phyloP scores from a whole-genome alignment of 2,329 filamentous ascomycete species.

The Calonectria hongkongensis region DNA sequence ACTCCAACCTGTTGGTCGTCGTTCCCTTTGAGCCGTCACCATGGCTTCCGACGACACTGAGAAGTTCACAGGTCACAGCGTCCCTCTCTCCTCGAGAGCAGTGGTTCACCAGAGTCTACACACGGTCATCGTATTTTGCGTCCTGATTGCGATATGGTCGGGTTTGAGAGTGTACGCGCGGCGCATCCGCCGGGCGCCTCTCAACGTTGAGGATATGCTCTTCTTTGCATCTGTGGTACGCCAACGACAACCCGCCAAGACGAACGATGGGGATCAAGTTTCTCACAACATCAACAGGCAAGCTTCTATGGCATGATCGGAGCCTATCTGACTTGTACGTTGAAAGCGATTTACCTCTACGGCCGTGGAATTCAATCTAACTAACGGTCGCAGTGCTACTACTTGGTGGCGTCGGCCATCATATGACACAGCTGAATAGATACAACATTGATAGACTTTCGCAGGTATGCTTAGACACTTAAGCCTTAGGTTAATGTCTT shows the following conservation, averaged over 20 bases:
- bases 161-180: slow-evolving; percentile 39
- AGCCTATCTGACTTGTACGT: slow-evolving; percentile 38
- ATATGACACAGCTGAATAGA: slow-evolving; percentile 40
- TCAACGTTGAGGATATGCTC: slow-evolving; percentile 41
- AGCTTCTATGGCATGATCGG: slow-evolving; percentile 42
- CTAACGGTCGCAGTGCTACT: slow-evolving; percentile 32
- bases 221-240: slow-evolving; percentile 46
- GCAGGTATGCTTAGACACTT: slow-evolving; percentile 28
- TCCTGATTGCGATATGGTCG: slow-evolving; percentile 42
- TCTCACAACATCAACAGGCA: slow-evolving; percentile 29
- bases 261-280: background rate
- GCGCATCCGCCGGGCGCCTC: slow-evolving; percentile 34
- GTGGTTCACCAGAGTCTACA: slow-evolving; percentile 38
- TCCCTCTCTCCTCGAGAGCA: slow-evolving; percentile 21
- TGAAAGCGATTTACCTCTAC: too few relatives aligned
- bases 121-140: slow-evolving; percentile 41
- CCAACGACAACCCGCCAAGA: background rate
- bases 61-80: slow-evolving; percentile 34
- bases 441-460: slow-evolving; percentile 40
- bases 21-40: background rate
- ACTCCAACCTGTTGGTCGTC: slow-evolving; percentile 14
- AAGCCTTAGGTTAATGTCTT: too few relatives aligned
- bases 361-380: background rate
- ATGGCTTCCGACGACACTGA: slow-evolving; percentile 29
- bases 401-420: slow-evolving; percentile 42